Evolutionary conservation across 768 basidiomycete species (phyloP).

Genomic region (Podaxis sp.): DNA sequence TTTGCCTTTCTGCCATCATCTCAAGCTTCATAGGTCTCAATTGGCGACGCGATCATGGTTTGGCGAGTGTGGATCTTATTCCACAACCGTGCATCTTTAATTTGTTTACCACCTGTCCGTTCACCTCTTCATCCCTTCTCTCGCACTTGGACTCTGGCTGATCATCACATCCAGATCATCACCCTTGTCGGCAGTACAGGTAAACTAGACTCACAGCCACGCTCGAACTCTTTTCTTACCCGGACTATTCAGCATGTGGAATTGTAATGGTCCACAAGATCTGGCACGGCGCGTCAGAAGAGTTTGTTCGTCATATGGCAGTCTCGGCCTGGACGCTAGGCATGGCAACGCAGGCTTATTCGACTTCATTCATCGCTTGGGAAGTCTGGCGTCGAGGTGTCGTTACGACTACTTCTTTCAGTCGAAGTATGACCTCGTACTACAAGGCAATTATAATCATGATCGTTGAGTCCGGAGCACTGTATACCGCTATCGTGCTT

Average conservation of each 20-base stretch:
- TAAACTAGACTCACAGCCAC: neutral
- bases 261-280: neutral
- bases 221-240: neutral
- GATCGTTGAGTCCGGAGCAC: slow-evolving; percentile 1
- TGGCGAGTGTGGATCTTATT: slow-evolving; percentile 4
- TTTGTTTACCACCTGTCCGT: slow-evolving; percentile 2
- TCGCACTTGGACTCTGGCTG: neutral
- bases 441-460: slow-evolving; percentile 3
- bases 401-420: neutral
- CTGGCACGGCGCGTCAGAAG: neutral
- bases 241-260: neutral
- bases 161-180: neutral
- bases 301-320: neutral
- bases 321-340: neutral
- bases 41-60: slow-evolving; percentile 5
- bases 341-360: neutral
- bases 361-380: slow-evolving; percentile 7
- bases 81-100: neutral
- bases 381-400: neutral
- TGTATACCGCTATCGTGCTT: slow-evolving; percentile 1
- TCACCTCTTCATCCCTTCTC: neutral
- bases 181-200: neutral
- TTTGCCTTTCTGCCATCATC: neutral
- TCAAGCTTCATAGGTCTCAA: neutral
- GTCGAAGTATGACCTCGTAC: neutral